Evolutionary conservation across 1,139 yeast species (phyloP).

Genomic region (Geotrichum phurueaensis): DNA sequence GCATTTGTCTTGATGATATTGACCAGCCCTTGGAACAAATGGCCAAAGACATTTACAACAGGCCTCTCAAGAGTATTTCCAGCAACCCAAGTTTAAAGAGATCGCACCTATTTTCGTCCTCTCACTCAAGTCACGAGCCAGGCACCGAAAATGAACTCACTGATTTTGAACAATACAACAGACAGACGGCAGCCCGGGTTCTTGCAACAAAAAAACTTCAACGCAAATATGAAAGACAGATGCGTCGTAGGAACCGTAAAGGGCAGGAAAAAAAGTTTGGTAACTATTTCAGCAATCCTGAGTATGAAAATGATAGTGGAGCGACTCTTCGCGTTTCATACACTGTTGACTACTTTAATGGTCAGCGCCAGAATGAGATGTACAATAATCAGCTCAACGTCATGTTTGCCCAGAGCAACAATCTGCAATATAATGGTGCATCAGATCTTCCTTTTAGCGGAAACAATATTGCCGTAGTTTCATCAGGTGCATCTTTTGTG

Average conservation of each 20-base stretch:
- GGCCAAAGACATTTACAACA: conserved; percentile 16
- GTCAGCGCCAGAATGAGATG: conserved; percentile 27
- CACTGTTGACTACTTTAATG: conserved; percentile 29
- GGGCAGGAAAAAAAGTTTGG: conserved; percentile 22
- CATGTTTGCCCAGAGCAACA: conserved; percentile 25
- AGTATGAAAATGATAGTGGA: conserved; percentile 10
- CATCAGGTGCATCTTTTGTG: conserved; percentile 11
- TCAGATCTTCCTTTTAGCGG: neutral
- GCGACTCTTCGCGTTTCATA: conserved; percentile 24
- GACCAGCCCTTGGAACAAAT: conserved; percentile 22
- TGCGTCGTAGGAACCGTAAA: conserved; percentile 17
- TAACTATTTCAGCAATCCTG: conserved; percentile 26
- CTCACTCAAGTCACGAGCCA: neutral
- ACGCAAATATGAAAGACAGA: conserved; percentile 20
- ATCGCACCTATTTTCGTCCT: neutral
- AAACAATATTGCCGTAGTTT: conserved; percentile 1
- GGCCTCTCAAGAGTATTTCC: neutral
- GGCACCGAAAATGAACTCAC: conserved; percentile 17
- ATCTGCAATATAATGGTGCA: conserved; percentile 14
- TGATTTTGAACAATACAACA: conserved; percentile 40
- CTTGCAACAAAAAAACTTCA: conserved; percentile 28
- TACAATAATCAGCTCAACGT: conserved; percentile 29
- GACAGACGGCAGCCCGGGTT: conserved; percentile 35
- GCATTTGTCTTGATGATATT: conserved; percentile 33
- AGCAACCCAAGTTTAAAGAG: neutral